phyloP scores from a whole-genome alignment of 805 yeast genomes.

The Saccharomyces paradoxus region DNA sequence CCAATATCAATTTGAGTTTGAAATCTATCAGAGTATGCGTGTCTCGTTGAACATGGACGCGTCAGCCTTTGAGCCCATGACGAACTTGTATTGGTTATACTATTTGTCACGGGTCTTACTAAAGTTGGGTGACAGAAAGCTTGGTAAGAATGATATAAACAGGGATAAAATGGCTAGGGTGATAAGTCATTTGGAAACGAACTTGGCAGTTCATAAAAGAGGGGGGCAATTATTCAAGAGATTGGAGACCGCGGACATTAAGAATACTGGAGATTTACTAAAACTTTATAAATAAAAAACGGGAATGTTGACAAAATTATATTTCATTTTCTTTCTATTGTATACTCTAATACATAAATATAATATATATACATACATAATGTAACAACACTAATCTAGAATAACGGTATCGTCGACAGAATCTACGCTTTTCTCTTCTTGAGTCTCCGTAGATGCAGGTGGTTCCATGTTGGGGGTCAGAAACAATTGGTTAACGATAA shows the following conservation, averaged over 20 bases:
- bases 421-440: background rate
- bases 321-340: background rate
- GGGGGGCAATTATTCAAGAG: background rate
- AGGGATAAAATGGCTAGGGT: slow-evolving; percentile 17
- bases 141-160: slow-evolving; percentile 10
- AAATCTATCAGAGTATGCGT: slow-evolving; percentile 37
- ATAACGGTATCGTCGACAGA: slow-evolving; percentile 1
- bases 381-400: slow-evolving; percentile 3
- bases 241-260: background rate
- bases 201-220: background rate
- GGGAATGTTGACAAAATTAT: background rate
- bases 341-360: background rate
- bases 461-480: slow-evolving; percentile 6
- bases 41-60: slow-evolving; percentile 9
- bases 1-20: slow-evolving; percentile 44
- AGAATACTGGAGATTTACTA: background rate
- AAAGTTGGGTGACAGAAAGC: slow-evolving; percentile 19
- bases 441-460: slow-evolving; percentile 4
- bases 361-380: background rate
- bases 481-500: slow-evolving; percentile 19
- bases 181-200: slow-evolving; percentile 7
- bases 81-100: slow-evolving; percentile 61
- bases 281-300: background rate
- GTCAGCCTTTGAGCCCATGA: slow-evolving; percentile 31
- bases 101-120: slow-evolving; percentile 46